These are phyloP conservation scores for Spongiforma sp. DNA, from an alignment of 1,284 basidiomycete species.

Conservation along the genomic window DNA sequence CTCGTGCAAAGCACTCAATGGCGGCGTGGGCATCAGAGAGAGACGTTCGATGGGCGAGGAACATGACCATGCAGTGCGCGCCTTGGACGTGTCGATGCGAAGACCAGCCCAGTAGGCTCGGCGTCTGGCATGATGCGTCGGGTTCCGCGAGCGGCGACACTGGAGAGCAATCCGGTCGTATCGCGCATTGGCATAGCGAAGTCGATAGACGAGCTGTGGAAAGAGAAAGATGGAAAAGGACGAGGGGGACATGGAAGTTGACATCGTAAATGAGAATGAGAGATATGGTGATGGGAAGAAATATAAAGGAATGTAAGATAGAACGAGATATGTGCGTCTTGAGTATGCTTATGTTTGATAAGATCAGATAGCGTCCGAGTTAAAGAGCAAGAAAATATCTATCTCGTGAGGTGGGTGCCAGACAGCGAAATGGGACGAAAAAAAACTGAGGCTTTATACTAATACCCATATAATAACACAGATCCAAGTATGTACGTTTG, in stretches of 20 bases:
- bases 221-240: conserved; percentile 32
- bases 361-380: no score
- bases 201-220: conserved; percentile 44
- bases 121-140: conserved; percentile 48
- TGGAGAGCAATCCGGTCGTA: conserved; percentile 43
- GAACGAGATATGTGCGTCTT: no score
- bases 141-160: conserved; percentile 34
- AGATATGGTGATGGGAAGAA: no score
- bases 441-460: conserved; percentile 17
- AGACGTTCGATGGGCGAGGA: no score
- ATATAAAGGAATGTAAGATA: no score
- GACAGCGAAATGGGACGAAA: conserved; percentile 9
- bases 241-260: no score
- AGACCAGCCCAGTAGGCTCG: conserved; percentile 49
- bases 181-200: conserved; percentile 48
- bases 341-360: no score
- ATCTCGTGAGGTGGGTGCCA: conserved; percentile 21
- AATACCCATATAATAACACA: background rate
- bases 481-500: conserved; percentile 15
- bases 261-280: no score
- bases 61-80: no score
- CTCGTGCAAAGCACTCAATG: no score
- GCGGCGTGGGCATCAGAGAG: no score
- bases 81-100: conserved; percentile 46
- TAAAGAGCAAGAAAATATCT: background rate